These are phyloP conservation scores for Acacia melanoxylon DNA, from an alignment of 306 rosid genomes.

Conservation along the genomic window DNA sequence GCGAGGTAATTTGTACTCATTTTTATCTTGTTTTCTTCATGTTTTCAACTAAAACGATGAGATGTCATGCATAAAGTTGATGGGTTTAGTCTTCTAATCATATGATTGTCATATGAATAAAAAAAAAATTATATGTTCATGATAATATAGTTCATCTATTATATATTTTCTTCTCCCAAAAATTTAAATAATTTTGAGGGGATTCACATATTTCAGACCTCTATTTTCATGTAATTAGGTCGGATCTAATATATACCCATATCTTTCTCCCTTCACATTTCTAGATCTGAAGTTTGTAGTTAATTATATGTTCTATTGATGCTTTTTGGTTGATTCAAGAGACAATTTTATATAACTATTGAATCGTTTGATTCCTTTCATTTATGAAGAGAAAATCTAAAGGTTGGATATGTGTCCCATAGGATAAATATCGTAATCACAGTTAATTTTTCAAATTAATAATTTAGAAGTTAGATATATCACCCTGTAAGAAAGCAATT, in stretches of 20 bases:
- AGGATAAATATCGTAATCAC: neutral
- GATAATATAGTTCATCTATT: neutral
- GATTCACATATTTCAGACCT: neutral
- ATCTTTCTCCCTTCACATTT: neutral
- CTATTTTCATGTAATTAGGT: neutral
- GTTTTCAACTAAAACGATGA: neutral
- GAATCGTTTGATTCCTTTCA: neutral
- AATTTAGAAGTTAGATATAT: neutral
- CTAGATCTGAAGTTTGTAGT: neutral
- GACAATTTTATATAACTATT: neutral
- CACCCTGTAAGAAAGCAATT: neutral
- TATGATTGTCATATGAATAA: neutral
- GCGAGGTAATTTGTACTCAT: constrained; percentile 20
- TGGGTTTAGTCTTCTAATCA: neutral
- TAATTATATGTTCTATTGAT: neutral
- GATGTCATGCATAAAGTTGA: neutral
- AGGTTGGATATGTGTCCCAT: neutral
- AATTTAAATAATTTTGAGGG: neutral
- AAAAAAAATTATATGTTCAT: neutral
- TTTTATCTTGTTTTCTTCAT: neutral
- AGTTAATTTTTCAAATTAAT: neutral
- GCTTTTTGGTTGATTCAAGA: neutral
- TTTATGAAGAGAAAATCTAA: neutral
- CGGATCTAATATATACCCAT: neutral
- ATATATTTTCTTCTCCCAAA: neutral